Evolutionary conservation across 257 asterid genomes (phyloP), one percentile per base, ranked within the genome.

Genomic region (Solanum appendiculatum): DNA sequence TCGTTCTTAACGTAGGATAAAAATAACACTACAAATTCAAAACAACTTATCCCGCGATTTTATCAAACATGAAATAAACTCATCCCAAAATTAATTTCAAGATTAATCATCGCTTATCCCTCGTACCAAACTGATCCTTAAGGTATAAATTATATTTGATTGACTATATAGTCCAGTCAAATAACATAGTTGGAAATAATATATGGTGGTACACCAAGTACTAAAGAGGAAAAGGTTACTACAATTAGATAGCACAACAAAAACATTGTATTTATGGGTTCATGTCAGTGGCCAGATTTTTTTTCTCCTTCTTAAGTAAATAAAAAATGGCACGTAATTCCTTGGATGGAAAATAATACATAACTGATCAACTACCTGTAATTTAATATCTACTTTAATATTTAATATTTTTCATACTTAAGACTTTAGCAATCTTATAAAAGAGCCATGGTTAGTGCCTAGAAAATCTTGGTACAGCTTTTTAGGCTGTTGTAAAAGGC

Each of bases 1-100:
- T 0, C 21, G 15, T 14, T 18, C 0, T 48, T 0, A 0, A 15
- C 14, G 14, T 48, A 4, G 7, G 20, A 48, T 5, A 48, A 48
- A 15, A 48, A 48, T 15, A 46, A 46, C 56, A 46, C 56, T 46
- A 46, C 56, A 14, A 14, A 18, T 1, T 54, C n/a, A 7, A 0
- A 54, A 20, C 18, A 51, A 0, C 60, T 6, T 51, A 51, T 51
- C 60, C 60, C 9, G n/a, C n/a, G 2, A 51, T 18, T 51, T 51
- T 51, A 51, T 51, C 5, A 44, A 44, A 2, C 1, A 44, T 44
- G 4, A 4, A 44, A 54, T 20, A 54, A 56, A 56, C 10, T 56
- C 13, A 56, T 0, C 2, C 13, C 20, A 21, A 56, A 21, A 56
- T 56, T 21, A 56, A 56, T 20, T 10, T 3, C 1, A 42, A 39